Evolutionary conservation across 176 grass and related monocot genomes (phyloP).

Genomic region (Juncus inflexus): DNA sequence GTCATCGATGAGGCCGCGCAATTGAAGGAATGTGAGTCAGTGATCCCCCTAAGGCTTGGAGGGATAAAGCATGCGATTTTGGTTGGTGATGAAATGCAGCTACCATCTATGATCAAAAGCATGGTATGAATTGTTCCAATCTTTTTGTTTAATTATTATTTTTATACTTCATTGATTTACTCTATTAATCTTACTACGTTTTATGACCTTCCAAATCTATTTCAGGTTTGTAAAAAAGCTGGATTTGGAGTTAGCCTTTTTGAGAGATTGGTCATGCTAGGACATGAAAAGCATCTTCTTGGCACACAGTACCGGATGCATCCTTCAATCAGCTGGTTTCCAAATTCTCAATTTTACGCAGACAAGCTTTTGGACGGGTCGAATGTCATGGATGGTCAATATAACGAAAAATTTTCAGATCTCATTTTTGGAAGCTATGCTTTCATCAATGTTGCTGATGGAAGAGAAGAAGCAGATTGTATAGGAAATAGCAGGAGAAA

Average conservation of each 20-base stretch:
- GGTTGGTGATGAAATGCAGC: constrained; percentile 64
- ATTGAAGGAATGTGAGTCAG: constrained; percentile 57
- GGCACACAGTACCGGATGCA: constrained; percentile 78
- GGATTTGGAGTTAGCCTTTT: constrained; percentile 68
- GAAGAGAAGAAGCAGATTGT: constrained; percentile 56
- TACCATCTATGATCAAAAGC: constrained; percentile 61
- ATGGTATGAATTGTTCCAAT: constrained; percentile 27
- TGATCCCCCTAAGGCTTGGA: constrained; percentile 52
- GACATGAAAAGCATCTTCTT: constrained; percentile 53
- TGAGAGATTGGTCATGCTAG: constrained; percentile 47
- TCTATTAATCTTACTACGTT: no score
- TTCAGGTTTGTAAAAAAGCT: constrained; percentile 53
- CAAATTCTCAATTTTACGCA: constrained; percentile 54
- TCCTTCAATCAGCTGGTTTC: constrained; percentile 57
- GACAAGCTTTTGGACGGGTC: constrained; percentile 58
- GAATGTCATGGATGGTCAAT: constrained; percentile 39
- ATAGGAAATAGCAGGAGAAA: constrained; percentile 44
- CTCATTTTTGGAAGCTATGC: constrained; percentile 47
- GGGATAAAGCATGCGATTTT: constrained; percentile 55
- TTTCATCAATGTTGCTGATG: constrained; percentile 52
- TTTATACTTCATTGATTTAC: not conserved
- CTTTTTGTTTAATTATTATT: not conserved
- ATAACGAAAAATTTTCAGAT: constrained; percentile 44
- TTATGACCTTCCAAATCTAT: not conserved
- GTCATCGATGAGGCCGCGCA: constrained; percentile 83